Base-by-base conservation (phyloP, 1,139 yeast species). In the Candida dubliniensis region DNA sequence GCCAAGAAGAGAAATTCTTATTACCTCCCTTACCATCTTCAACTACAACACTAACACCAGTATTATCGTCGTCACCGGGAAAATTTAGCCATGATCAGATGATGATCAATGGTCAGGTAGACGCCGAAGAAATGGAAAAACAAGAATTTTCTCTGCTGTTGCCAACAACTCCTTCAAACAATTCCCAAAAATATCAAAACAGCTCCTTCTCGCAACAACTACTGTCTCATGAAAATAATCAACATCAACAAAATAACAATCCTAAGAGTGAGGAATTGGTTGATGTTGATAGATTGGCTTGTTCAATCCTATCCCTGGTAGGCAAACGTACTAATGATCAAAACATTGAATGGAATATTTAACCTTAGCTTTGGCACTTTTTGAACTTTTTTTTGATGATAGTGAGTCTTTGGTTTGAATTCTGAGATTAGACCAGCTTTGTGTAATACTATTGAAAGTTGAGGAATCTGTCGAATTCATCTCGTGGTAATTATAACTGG, bases 291-390 rank as follows among this genome's bases (percentile, higher is more conserved):
- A 43, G 44, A 29, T 47, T 59, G 37, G 63, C 63, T 30, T 51
- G 50, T 26, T 53, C 58, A 8, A 59, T 59, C 26, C 47, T 59
- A 8, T 47, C 45, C 18, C 59, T 55, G 40, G 57, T 57, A 10
- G 46, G 43, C 8, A 47, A 47, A 31, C 31, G 31, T 32, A 46
- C 23, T 29, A 24, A 36, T 60, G 37, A 59, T 62, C 3, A 42
- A 31, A 52, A 51, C 9, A 47, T 56, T 10, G 57, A 56, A 29
- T 59, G 63, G 63, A 53, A 48, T 18, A 54, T 58, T 46, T 57
- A 52, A 15, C n/a, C 23, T 18, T 18, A 18, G 23, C 23, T 5
- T 18, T 18, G 5, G 23, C 23, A n/a, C 23, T 18, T 18, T n/a
- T n/a, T n/a, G n/a, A n/a, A n/a, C n/a, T n/a, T n/a, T n/a, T n/a